Evolutionary conservation across 306 rosid species (phyloP), one percentile per base, ranked within the genome.

Genomic region (Vigna radiata): DNA sequence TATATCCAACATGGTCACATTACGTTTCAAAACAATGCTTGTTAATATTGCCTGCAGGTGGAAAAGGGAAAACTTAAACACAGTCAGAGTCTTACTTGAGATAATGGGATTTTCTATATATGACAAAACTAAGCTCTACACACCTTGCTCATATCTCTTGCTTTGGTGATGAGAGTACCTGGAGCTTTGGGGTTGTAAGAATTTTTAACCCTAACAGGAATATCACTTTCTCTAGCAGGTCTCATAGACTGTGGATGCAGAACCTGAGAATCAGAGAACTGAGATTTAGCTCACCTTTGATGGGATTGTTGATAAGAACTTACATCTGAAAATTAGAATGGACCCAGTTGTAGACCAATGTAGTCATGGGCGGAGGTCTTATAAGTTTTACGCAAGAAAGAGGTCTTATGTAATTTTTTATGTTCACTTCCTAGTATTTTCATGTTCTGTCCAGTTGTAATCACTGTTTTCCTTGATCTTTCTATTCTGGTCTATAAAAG

Each of bases 201-300:
- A 84, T 95, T 95, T 84, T 92, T 95, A 75, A 95, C 98, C 86
- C 98, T 87, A 41, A 95, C 98, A 18, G 98, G 97, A 86, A 95
- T 91, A 88, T 90, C 97, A 82, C 91, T 88, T 86, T 95, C 98
- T 85, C 97, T 90, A 27, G 98, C 97, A 50, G 98, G 98, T 81
- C 96, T 88, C 98, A 95, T 95, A 63, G 98, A 95, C 82, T 92
- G 98, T 6, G 98, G 98, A 87, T 95, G 98, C 85, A 95, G 79
- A 74, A 95, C 98, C 97, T 95, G 85, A 77, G 82, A 84, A 73
- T 78, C 70, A 55, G 49, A 81, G 63, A 78, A 70, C 73, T 50
- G 33, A 37, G 4, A 69, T 36, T 46, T 52, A 78, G 39, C 56
- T 61, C 18, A 1, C 49, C 56, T n/a, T 44, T 19, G 25, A 36